Evolutionary conservation across 2,329 filamentous ascomycete genomes (phyloP), one percentile per base, ranked within the genome.

Genomic region (Microascus cirrosus): DNA sequence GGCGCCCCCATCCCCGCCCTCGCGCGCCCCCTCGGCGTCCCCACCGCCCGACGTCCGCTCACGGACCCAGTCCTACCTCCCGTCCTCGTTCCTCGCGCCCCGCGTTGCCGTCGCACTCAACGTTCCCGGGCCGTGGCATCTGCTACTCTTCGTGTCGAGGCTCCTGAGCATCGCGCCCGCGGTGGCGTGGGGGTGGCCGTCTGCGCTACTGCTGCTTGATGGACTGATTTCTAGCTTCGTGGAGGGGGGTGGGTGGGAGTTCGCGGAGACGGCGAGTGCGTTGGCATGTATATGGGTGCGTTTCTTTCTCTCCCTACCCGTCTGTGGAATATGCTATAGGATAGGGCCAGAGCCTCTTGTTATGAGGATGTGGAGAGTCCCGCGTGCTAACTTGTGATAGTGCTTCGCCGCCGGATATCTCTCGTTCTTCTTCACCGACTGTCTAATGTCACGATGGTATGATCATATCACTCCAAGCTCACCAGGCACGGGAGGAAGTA

Each of bases 391-490:
- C 22, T 4, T n/a, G n/a, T 22, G 20, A 24, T 65, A 90, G 87
- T 90, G 87, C 73, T 84, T 82, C 66, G 85, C 87, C 59, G 89
- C 86, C 22, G 88, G 85, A 57, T 90, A 90, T 70, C 79, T 91
- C 60, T 87, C 86, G 55, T 92, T 90, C 71, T 89, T 90, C 74
- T 92, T 92, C 68, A 89, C 87, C 59, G 88, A 92, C 72, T 90
- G 87, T 70, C 80, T 92, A 65, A 91, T 92, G 87, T 90, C 87
- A 61, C 78, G 89, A 72, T 92, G 88, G 86, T 89, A 67, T 52
- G 77, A n/a, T 24, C 48, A 50, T 52, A n/a, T 32, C 34, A 11
- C 51, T 53, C 20, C 36, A n/a, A 12, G n/a, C 5, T 12, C n/a
- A 12, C 45, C n/a, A 22, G 12, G 18, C 13, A 13, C 36, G 13